Evolutionary conservation across 2,329 filamentous ascomycete species (phyloP).

Genomic region (Phyllosticta paracitricarpa): DNA sequence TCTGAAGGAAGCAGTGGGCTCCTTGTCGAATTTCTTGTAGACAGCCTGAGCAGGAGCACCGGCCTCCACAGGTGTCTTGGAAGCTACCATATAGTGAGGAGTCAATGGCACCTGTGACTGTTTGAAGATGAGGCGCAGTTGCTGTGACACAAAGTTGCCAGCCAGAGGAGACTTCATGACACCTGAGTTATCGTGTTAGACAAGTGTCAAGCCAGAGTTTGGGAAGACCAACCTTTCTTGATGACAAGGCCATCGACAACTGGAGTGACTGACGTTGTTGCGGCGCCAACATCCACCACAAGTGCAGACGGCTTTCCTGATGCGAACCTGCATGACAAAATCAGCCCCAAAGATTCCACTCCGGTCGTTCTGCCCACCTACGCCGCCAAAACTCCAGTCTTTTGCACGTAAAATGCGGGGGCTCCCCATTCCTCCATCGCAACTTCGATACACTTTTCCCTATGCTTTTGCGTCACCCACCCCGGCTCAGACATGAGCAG

Average conservation of each 20-base stretch:
- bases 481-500: conserved; percentile 88
- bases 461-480: conserved; percentile 79
- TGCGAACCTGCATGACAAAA: conserved; percentile 51
- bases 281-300: conserved; percentile 83
- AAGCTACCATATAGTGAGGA: conserved; percentile 79
- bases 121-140: conserved; percentile 72
- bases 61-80: conserved; percentile 82
- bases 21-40: conserved; percentile 57
- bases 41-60: conserved; percentile 67
- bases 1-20: conserved; percentile 61
- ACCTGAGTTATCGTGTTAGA: conserved; percentile 32
- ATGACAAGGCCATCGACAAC: conserved; percentile 92
- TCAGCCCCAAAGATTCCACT: background rate
- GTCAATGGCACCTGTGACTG: conserved; percentile 60
- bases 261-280: conserved; percentile 79
- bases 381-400: conserved; percentile 79
- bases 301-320: conserved; percentile 88
- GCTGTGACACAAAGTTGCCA: conserved; percentile 81
- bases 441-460: conserved; percentile 91
- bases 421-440: conserved; percentile 96
- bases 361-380: conserved; percentile 25
- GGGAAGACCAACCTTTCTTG: conserved; percentile 49
- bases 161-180: conserved; percentile 77
- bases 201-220: background rate
- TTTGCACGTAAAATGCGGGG: conserved; percentile 87